A percentile compares a stretch with the other conserved stretches of the same genome.
Conservation (phyloP, 169 alveolate genomes). For the Plasmodium falciparum region DNA sequence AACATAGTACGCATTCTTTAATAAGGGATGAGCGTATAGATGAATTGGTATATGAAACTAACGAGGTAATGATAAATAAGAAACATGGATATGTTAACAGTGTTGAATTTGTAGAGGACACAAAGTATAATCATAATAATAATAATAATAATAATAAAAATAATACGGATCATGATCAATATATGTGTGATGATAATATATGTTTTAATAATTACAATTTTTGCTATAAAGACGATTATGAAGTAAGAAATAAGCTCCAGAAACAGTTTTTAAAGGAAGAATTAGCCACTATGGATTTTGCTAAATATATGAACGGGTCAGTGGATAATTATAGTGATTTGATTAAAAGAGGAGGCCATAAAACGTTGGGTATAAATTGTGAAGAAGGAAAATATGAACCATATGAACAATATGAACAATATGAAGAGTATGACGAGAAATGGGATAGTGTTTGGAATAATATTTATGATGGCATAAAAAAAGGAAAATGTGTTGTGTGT, state of each 20-base stretch:
- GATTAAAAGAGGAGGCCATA: conserved; percentile 4
- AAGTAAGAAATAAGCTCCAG: not conserved
- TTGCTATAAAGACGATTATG: conserved; percentile 3
- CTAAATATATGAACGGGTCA: conserved; percentile 49
- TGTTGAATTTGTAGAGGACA: too few species aligned
- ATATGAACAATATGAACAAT: not conserved
- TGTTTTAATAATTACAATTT: too few species aligned
- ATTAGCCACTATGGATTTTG: conserved; percentile 47
- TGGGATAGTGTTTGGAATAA: conserved; percentile 82
- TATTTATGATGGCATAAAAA: conserved; percentile 82
- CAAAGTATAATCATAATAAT: too few species aligned
- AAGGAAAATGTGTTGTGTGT: conserved; percentile 88
- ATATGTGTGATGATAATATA: too few species aligned
- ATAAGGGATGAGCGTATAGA: too few species aligned
- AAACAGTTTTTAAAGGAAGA: conserved; percentile 35
- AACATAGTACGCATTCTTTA: conserved; percentile 33
- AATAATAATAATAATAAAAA: too few species aligned
- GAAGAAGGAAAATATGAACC: not conserved
- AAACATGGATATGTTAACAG: too few species aligned
- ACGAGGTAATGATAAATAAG: too few species aligned
- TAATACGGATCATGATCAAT: too few species aligned
- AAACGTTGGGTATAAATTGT: too few species aligned
- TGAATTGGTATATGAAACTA: too few species aligned
- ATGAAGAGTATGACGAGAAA: conserved; percentile 56
- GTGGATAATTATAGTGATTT: conserved; percentile 42